Evolutionary conservation across 768 basidiomycete species (phyloP), one percentile per base, ranked within the genome.

Genomic region (Hygrophorus pudorinus): DNA sequence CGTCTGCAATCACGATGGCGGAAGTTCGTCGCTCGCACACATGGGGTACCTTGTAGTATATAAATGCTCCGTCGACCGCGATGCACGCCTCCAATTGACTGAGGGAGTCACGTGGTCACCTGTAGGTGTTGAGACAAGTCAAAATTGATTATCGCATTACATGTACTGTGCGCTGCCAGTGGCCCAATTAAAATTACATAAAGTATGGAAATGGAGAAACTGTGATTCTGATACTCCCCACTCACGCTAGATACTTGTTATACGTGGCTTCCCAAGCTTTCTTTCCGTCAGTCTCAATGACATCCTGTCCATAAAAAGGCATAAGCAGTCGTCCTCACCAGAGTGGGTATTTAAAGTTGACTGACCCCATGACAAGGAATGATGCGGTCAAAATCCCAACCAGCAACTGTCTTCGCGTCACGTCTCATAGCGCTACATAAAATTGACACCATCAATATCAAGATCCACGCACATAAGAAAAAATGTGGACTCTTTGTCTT

Each of bases 311-410:
- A 54, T n/a, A 47, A 44, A 35, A 33, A 18, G 9, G 2, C 12
- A 5, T 12, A 8, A 16, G 21, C 17, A 40, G 16, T 2, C 12
- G 40, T 11, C 4, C 4, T 17, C 16, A 20, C 8, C 4, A 10
- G 17, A 48, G 29, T 6, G 8, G 7, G 41, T 12, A n/a, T n/a
- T n/a, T n/a, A n/a, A 38, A 35, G 13, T 27, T 11, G n/a, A 53
- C 65, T 42, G 52, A 71, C 70, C 21, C 66, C 66, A 58, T 86
- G 83, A 50, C 84, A 86, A 46, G 81, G 81, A 35, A 85, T 85
- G 50, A 85, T 79, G 35, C 78, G 65, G 4, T 79, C 70, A 54
- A 85, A 85, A 51, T 81, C 76, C 88, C 88, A 90, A 0, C 59
- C 67, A 1, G 74, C 68, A 2, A 90, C 85, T 1, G 68, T 76